A percentile compares a stretch with the other conserved stretches of the same genome.
phyloP scores from a whole-genome alignment of 1,139 yeast genomes.

The Candida dubliniensis region DNA sequence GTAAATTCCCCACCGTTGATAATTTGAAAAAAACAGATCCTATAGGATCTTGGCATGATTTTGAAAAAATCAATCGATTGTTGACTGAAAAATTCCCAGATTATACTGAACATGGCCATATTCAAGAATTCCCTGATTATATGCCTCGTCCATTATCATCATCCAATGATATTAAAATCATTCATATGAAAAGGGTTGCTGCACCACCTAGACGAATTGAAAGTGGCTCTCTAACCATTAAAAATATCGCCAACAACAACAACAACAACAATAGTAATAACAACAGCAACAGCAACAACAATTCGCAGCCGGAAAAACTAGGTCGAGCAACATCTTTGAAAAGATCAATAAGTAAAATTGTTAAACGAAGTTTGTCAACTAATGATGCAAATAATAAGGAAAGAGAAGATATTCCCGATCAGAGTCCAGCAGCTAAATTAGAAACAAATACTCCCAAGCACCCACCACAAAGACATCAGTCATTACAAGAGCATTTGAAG shows the following conservation, averaged over 20 bases:
- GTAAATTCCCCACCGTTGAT: slow-evolving; percentile 13
- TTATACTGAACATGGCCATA: slow-evolving; percentile 4
- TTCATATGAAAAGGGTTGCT: slow-evolving; percentile 4
- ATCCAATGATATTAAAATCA: slow-evolving; percentile 5
- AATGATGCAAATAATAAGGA: slow-evolving; percentile 6
- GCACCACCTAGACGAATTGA: slow-evolving; percentile 2
- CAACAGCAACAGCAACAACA: not conserved
- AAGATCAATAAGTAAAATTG: slow-evolving; percentile 11
- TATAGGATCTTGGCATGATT: slow-evolving; percentile 12
- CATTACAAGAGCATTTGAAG: slow-evolving; percentile 6
- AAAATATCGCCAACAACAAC: not conserved
- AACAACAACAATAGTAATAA: not conserved
- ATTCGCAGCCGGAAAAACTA: not conserved
- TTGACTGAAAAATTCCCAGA: slow-evolving; percentile 13
- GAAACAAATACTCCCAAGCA: slow-evolving; percentile 4
- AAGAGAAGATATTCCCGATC: not conserved
- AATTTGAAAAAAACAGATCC: slow-evolving; percentile 8
- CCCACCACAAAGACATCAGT: slow-evolving; percentile 10
- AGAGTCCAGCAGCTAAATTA: slow-evolving; percentile 2
- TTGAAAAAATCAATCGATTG: slow-evolving; percentile 9
- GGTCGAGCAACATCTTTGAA: slow-evolving; percentile 8
- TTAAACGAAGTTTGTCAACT: slow-evolving; percentile 11
- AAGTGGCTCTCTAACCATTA: not conserved
- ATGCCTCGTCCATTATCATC: slow-evolving; percentile 13
- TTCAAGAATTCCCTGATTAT: slow-evolving; percentile 10